These are phyloP conservation scores for Eremomyces bilateralis DNA, from an alignment of 495 filamentous ascomycete species.

Conservation along the genomic window DNA sequence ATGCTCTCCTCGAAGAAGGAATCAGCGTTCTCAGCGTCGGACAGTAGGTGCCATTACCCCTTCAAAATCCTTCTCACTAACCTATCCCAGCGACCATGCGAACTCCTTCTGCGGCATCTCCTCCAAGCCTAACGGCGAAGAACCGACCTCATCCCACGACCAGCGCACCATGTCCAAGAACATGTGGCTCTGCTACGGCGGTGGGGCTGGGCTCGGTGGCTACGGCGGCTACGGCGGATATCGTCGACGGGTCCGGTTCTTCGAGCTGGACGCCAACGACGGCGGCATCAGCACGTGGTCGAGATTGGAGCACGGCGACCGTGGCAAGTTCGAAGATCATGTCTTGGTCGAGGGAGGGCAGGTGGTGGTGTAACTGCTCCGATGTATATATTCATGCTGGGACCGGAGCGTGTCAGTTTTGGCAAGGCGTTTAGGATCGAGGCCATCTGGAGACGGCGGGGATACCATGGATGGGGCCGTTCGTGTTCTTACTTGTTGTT, in stretches of 20 bases:
- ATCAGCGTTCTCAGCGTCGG: slow-evolving; percentile 75
- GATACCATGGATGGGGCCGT: too few relatives aligned
- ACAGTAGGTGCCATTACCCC: slow-evolving; percentile 22
- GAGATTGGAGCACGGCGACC: slow-evolving; percentile 62
- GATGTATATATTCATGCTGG: too few relatives aligned
- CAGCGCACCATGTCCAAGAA: slow-evolving; percentile 7
- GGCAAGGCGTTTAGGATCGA: too few relatives aligned
- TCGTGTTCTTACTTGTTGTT: too few relatives aligned
- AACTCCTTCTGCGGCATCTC: slow-evolving; percentile 84
- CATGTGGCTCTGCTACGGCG: slow-evolving; percentile 98
- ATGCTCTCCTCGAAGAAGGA: slow-evolving; percentile 66
- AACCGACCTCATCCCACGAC: slow-evolving; percentile 20
- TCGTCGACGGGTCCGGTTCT: slow-evolving; percentile 64
- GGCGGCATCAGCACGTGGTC: slow-evolving; percentile 81
- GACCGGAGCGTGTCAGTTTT: too few relatives aligned
- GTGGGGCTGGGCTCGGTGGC: slow-evolving; percentile 73
- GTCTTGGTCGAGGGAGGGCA: slow-evolving; percentile 68
- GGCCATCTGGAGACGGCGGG: too few relatives aligned
- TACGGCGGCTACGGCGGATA: slow-evolving; percentile 76
- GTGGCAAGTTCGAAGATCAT: slow-evolving; percentile 56
- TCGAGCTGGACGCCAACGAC: slow-evolving; percentile 79
- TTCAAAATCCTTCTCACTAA: not conserved
- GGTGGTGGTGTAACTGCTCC: slow-evolving; percentile 25
- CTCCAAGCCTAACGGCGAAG: slow-evolving; percentile 17
- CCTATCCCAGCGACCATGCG: slow-evolving; percentile 42